phyloP scores from a whole-genome alignment of 176 grass and related monocot species.

The Aegilops speltoides region DNA sequence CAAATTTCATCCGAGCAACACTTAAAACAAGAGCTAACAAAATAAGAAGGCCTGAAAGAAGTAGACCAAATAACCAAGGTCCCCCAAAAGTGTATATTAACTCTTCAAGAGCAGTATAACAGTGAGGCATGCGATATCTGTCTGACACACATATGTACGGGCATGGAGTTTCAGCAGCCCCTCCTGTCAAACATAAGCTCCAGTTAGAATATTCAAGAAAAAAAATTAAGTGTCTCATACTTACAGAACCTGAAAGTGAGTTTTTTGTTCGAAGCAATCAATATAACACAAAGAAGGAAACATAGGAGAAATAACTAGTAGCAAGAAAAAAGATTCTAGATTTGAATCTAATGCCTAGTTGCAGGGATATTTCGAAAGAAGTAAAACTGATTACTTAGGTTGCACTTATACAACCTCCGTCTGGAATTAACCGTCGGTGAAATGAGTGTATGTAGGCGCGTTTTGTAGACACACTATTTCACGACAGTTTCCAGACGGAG shows the following conservation, averaged over 20 bases:
- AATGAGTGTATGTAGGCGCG: too few relatives aligned
- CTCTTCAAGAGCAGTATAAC: conserved; percentile 96
- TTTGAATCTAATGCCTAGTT: not conserved
- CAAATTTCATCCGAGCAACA: conserved; percentile 99
- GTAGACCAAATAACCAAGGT: conserved; percentile 97
- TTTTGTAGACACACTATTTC: too few relatives aligned
- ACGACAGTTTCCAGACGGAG: too few relatives aligned
- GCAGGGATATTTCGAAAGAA: conserved; percentile 13
- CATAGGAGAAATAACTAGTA: not conserved
- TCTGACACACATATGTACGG: conserved; percentile 92
- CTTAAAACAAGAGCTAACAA: conserved; percentile 96
- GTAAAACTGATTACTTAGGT: not conserved
- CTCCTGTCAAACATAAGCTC: conserved; percentile 55
- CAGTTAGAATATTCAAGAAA: conserved; percentile 33
- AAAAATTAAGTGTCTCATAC: not conserved
- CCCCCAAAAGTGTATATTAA: conserved; percentile 98
- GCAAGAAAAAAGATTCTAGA: not conserved
- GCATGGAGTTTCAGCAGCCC: conserved; percentile 84
- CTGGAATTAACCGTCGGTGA: too few relatives aligned
- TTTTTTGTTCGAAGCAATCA: conserved; percentile 2
- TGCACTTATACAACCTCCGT: not conserved
- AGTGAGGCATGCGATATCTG: conserved; percentile 99
- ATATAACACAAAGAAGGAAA: not conserved
- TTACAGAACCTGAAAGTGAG: not conserved
- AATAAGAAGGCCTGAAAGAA: conserved; percentile 94